These are phyloP conservation scores for Tulasnella sp. DNA, from an alignment of 768 basidiomycete species.

Conservation along the genomic window DNA sequence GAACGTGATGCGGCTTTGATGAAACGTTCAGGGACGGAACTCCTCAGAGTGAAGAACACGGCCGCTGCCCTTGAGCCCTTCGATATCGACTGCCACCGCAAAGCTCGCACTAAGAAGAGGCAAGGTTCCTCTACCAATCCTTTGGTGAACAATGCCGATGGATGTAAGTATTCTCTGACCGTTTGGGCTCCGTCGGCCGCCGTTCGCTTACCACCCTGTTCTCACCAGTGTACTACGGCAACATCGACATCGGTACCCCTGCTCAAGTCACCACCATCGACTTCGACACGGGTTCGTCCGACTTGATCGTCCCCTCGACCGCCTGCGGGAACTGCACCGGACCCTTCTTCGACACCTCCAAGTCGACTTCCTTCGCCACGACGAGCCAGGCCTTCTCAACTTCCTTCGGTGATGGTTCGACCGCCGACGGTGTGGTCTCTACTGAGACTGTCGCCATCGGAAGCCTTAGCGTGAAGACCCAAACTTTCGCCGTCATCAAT, in stretches of 20 bases:
- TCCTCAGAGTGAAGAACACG: not conserved
- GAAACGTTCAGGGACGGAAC: not conserved
- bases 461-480: not conserved
- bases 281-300: not conserved
- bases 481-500: not conserved
- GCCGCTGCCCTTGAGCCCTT: not conserved
- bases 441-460: not conserved
- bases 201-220: not conserved
- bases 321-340: not conserved
- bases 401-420: not conserved
- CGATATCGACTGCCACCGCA: not conserved
- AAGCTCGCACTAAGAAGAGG: not conserved
- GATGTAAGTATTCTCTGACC: not conserved
- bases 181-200: not conserved
- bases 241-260: not conserved
- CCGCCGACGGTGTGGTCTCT: not conserved
- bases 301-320: not conserved
- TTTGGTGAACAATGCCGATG: not conserved
- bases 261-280: not conserved
- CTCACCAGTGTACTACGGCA: not conserved
- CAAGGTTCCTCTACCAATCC: not conserved
- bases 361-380: not conserved
- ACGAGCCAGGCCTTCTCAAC: not conserved
- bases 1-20: not conserved
- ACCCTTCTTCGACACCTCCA: not conserved